phyloP scores from a whole-genome alignment of 2,329 filamentous ascomycete genomes.

The Penicillium oxalicum region DNA sequence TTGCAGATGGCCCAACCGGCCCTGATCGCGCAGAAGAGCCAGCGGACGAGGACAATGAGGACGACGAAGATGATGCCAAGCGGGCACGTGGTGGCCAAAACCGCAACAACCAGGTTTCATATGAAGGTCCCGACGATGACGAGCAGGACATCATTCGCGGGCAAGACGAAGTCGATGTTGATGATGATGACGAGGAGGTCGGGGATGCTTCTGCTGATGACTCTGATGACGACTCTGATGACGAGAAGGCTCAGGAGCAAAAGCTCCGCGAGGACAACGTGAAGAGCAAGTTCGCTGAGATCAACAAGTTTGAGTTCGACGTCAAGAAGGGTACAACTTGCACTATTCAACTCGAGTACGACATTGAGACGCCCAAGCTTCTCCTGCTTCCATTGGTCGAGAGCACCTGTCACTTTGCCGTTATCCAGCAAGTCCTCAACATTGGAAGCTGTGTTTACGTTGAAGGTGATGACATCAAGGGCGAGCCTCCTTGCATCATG shows the following conservation, averaged over 20 bases:
- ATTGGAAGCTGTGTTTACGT: constrained; percentile 67
- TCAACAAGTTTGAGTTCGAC: constrained; percentile 76
- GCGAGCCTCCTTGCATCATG: constrained; percentile 53
- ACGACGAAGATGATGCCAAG: constrained; percentile 67
- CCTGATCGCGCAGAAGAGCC: constrained; percentile 52
- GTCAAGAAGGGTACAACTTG: constrained; percentile 67
- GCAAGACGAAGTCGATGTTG: constrained; percentile 53
- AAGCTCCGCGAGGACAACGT: constrained; percentile 59
- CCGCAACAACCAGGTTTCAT: constrained; percentile 74
- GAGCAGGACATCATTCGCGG: constrained; percentile 71
- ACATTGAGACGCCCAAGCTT: constrained; percentile 74
- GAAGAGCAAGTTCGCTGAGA: constrained; percentile 57
- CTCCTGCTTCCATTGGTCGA: constrained; percentile 90
- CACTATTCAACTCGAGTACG: constrained; percentile 76
- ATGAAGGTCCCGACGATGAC: constrained; percentile 87
- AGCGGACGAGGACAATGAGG: constrained; percentile 65
- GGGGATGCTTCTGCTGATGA: constrained; percentile 20
- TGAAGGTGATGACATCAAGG: constrained; percentile 52
- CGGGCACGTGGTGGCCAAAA: constrained; percentile 60
- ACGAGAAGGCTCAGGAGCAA: constrained; percentile 34
- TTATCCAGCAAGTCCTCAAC: constrained; percentile 79
- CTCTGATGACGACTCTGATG: constrained; percentile 40
- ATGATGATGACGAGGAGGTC: constrained; percentile 46
- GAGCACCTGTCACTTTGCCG: constrained; percentile 66
- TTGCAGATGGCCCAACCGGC: constrained; percentile 47